Conservation (phyloP, 768 basidiomycete species). For the Tylopilus sp. region DNA sequence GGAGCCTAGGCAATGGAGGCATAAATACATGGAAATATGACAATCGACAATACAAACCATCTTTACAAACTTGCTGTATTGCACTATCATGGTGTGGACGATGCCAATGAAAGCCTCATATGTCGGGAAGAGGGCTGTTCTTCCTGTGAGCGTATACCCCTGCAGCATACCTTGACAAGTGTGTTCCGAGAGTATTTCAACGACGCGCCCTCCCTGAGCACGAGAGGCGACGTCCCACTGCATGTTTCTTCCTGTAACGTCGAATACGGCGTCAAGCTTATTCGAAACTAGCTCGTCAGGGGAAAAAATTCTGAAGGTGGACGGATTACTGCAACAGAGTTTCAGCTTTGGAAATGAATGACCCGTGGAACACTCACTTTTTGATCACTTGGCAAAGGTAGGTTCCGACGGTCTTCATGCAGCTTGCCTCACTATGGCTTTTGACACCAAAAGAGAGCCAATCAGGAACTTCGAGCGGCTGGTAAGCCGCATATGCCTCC, state of each 20-base stretch:
- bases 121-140: conserved; percentile 81
- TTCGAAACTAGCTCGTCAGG: conserved; percentile 88
- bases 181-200: conserved; percentile 88
- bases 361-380: conserved; percentile 36
- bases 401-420: conserved; percentile 69
- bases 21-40: not conserved
- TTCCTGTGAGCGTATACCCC: conserved; percentile 88
- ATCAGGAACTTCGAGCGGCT: conserved; percentile 58
- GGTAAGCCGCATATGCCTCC: conserved; percentile 62
- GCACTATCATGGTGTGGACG: conserved; percentile 85
- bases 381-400: conserved; percentile 56
- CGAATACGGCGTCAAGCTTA: conserved; percentile 80
- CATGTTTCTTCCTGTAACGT: conserved; percentile 67
- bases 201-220: conserved; percentile 72
- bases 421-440: conserved; percentile 61
- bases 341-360: not conserved
- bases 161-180: conserved; percentile 90
- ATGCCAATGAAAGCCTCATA: conserved; percentile 94
- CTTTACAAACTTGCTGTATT: conserved; percentile 86
- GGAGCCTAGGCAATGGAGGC: conserved; percentile 30
- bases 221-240: conserved; percentile 78
- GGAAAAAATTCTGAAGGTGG: conserved; percentile 82
- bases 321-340: conserved; percentile 59
- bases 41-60: conserved; percentile 47
- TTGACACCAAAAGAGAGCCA: conserved; percentile 57